Evolutionary conservation across 148 eudicot genomes (phyloP), one percentile per base, ranked within the genome.

Genomic region (Chenopodium berlandieri): DNA sequence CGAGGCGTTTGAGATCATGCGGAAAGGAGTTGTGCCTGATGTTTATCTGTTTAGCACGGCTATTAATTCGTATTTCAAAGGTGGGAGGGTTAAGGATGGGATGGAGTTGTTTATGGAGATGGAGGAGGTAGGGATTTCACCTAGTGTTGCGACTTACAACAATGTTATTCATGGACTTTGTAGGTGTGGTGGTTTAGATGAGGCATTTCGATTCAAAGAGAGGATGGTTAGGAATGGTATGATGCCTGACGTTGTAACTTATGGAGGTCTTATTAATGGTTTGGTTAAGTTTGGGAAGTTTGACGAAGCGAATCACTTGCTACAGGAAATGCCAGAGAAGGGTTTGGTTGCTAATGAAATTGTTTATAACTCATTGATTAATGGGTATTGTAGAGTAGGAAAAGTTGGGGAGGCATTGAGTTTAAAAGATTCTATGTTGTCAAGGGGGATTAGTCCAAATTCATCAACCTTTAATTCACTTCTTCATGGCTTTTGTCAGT

Each of bases 361-460:
- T 79, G 85, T 95, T 80, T 94, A 86, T 81, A 94, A 91, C 86
- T 86, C 92, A 3, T 86, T 94, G 82, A 90, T 94, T 81, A 90
- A 90, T 78, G 98, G 98, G 68, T 91, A 87, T 77, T 91, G 97
- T 83, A 87, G 81, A 84, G 88, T 85, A 56, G 98, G 98, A 78
- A 86, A 89, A 44, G 79, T 88, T 60, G 77, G 22, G 77, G 78
- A 80, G 37, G 98, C 97, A 22, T 81, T 93, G 87, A 83, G 83
- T 82, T 58, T 90, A 32, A 93, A 85, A 85, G 92, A 90, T 87
- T 83, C 78, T 75, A 94, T 94, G 98, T 40, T 88, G 60, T 86
- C 85, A 8, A 92, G 85, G 71, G 90, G 94, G 54, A 74, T 91
- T 47, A 62, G 20, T 80, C 94, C 95, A 11, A 94, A 89, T 82